A percentile compares a stretch with the other conserved stretches of the same genome.
These are phyloP conservation scores for Fusarium nygamai DNA, from an alignment of 2,329 filamentous ascomycete genomes.

Conservation along the genomic window DNA sequence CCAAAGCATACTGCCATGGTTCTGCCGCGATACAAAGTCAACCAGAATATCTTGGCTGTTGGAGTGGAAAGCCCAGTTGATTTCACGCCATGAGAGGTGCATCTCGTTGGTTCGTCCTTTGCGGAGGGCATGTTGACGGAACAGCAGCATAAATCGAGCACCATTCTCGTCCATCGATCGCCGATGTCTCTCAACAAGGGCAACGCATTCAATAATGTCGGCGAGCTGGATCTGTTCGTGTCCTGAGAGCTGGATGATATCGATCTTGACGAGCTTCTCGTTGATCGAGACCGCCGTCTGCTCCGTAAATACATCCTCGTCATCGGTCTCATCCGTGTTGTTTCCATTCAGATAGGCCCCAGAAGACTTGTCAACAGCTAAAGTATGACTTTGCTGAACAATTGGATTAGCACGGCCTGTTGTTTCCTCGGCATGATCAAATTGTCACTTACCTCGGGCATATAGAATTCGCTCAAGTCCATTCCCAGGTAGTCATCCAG, in stretches of 20 bases:
- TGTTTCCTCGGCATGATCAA: background rate
- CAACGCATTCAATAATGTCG: conserved; percentile 85
- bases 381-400: conserved; percentile 28
- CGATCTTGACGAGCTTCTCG: conserved; percentile 77
- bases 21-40: conserved; percentile 83
- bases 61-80: conserved; percentile 87
- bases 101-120: conserved; percentile 72
- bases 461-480: conserved; percentile 68
- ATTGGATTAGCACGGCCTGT: conserved; percentile 4
- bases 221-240: conserved; percentile 88
- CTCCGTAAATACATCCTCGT: conserved; percentile 75
- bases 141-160: conserved; percentile 87
- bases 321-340: conserved; percentile 56
- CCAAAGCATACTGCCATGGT: conserved; percentile 84
- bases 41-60: conserved; percentile 88
- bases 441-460: conserved; percentile 35
- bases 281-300: conserved; percentile 75
- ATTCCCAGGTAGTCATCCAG: conserved; percentile 82
- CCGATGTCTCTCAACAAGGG: conserved; percentile 85
- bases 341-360: conserved; percentile 51
- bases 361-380: conserved; percentile 44
- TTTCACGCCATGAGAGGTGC: conserved; percentile 79
- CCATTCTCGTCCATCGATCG: conserved; percentile 92
- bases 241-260: conserved; percentile 82
- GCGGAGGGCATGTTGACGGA: conserved; percentile 80